Conservation (phyloP, 352 stramenopile genomes). For the Phytophthora cajani region DNA sequence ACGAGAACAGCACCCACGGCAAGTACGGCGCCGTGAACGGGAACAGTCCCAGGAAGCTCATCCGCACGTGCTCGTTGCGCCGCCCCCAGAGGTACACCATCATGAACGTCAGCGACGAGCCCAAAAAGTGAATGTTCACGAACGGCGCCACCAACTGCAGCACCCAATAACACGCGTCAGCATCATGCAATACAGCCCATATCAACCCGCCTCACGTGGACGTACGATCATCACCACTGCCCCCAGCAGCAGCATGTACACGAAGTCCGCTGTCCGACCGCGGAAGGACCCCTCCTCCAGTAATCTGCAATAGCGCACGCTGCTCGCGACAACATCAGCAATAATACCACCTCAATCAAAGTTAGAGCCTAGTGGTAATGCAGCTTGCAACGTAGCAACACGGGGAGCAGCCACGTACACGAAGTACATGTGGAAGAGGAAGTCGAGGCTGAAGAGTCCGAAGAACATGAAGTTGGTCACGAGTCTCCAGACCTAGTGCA, state of each 20-base stretch:
- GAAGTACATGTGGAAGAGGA: constrained; percentile 99
- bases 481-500: constrained; percentile 92
- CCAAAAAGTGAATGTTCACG: constrained; percentile 97
- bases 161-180: constrained; percentile 5
- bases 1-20: constrained; percentile 97
- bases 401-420: constrained; percentile 72
- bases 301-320: constrained; percentile 95
- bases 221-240: constrained; percentile 94
- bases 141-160: constrained; percentile 94
- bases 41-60: constrained; percentile 98
- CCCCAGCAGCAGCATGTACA: constrained; percentile 98
- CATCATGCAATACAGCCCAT: not conserved
- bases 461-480: constrained; percentile 99
- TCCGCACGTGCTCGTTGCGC: constrained; percentile 95
- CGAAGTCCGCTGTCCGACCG: constrained; percentile 96
- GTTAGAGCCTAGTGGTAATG: constrained; percentile 7
- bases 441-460: constrained; percentile 98
- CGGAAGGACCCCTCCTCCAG: constrained; percentile 99
- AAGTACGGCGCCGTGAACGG: constrained; percentile 98
- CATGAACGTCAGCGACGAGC: constrained; percentile 99
- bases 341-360: not conserved
- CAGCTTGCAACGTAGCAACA: not conserved
- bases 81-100: constrained; percentile 99
- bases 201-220: constrained; percentile 14
- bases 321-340: constrained; percentile 20